Percentiles rank a stretch among this genome's conserved stretches.
Evolutionary conservation across 176 grass and related monocot genomes (phyloP).

Genomic region (Avena atlantica): DNA sequence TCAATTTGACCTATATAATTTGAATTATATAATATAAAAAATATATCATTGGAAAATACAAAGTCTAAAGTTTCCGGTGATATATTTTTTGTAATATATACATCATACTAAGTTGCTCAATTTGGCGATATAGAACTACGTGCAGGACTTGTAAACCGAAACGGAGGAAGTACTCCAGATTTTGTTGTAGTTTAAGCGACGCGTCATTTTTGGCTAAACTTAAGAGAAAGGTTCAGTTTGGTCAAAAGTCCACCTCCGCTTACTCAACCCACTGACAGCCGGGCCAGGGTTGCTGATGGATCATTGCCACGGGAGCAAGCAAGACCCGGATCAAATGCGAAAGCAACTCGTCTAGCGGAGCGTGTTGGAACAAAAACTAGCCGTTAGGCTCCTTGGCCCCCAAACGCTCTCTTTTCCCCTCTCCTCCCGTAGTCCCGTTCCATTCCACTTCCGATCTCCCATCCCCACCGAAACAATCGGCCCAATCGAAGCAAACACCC

Average conservation of each 20-base stretch:
- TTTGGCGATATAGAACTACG: too few species aligned
- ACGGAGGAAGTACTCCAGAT: too few species aligned
- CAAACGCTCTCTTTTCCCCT: constrained; percentile 57
- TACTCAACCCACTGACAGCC: background rate
- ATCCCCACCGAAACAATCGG: background rate
- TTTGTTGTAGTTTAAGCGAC: too few species aligned
- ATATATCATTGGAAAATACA: too few species aligned
- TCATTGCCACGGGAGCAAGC: background rate
- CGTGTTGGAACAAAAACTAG: constrained; percentile 70
- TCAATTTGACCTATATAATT: too few species aligned
- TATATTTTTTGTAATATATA: too few species aligned
- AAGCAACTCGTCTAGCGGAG: constrained; percentile 20
- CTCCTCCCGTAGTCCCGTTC: background rate
- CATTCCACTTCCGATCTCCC: background rate
- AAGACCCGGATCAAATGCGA: rapidly evolving
- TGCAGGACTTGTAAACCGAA: too few species aligned
- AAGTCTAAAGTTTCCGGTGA: too few species aligned
- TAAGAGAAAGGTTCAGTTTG: background rate
- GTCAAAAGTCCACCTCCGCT: background rate
- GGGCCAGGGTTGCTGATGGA: rapidly evolving
- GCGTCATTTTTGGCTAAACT: too few species aligned
- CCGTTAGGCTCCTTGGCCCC: constrained; percentile 55
- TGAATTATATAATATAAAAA: too few species aligned
- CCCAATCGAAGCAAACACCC: background rate
- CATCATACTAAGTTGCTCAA: too few species aligned